These are phyloP conservation scores for Podila verticillata DNA, from an alignment of 192 early-diverging fungal species.

Conservation along the genomic window DNA sequence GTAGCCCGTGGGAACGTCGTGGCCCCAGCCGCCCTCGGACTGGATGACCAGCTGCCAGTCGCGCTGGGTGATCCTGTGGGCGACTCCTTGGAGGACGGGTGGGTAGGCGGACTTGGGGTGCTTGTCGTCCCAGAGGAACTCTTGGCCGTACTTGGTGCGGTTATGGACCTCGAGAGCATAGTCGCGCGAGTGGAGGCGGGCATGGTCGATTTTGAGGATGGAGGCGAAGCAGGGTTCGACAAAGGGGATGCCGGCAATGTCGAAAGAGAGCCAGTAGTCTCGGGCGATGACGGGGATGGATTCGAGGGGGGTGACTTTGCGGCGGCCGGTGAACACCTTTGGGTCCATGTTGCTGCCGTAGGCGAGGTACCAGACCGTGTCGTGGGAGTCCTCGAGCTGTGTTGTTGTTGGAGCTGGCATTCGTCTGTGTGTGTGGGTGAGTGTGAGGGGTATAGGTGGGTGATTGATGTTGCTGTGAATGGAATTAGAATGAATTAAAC, in stretches of 20 bases:
- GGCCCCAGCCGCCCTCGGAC: slow-evolving; percentile 49
- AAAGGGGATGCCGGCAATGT: slow-evolving; percentile 42
- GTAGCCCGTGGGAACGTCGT: slow-evolving; percentile 50
- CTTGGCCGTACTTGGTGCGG: slow-evolving; percentile 23
- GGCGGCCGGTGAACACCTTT: slow-evolving; percentile 37
- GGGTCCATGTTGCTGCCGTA: slow-evolving; percentile 51
- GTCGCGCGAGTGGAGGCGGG: slow-evolving; percentile 8
- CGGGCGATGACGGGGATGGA: slow-evolving; percentile 32
- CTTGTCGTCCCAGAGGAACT: slow-evolving; percentile 41
- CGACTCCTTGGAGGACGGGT: slow-evolving; percentile 45
- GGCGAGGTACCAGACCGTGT: slow-evolving; percentile 34
- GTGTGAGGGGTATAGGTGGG: background rate
- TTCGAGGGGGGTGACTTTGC: slow-evolving; percentile 40
- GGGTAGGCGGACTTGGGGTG: slow-evolving; percentile 35
- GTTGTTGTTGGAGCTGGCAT: background rate
- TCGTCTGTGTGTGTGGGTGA: background rate
- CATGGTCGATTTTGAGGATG: slow-evolving; percentile 22
- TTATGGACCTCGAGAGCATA: slow-evolving; percentile 44
- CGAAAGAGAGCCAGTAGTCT: slow-evolving; percentile 49
- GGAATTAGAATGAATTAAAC: too few relatives aligned
- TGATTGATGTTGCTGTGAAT: background rate
- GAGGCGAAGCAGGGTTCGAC: slow-evolving; percentile 51
- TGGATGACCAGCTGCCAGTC: slow-evolving; percentile 45
- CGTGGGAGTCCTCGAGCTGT: background rate
- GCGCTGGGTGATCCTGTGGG: slow-evolving; percentile 32